Base-by-base conservation (phyloP, 2,329 filamentous ascomycete genomes). In the Monosporascus cannonballus region DNA sequence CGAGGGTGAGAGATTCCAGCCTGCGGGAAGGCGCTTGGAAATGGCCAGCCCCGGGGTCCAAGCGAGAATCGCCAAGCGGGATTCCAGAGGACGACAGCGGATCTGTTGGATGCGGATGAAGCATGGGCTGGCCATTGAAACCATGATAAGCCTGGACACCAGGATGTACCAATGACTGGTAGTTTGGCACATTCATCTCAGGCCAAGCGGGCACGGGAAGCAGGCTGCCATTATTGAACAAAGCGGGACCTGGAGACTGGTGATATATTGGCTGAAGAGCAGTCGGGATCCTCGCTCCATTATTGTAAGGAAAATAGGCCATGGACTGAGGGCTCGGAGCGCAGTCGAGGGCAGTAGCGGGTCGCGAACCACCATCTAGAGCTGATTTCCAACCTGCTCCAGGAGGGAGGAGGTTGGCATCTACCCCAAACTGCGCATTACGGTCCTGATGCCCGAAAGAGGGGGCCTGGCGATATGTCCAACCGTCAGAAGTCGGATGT, bases 141-240 rank as follows among this genome's bases (percentile, higher is more conserved):
- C 63, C 61, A n/a, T 69, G 64, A 53, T 71, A 69, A 17, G 67
- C 62, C 20, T 64, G 55, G 30, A 64, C 66, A 15, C 67, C 64
- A 18, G 68, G 55, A 18, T 65, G 66, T n/a, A 65, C 60, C 39
- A 63, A 61, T 2, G 61, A 55, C 39, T 69, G 66, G 47, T 69
- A 71, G 39, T 62, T 63, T 11, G 67, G 61, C 22, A 67, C 41
- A 41, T 64, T 61, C 4, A 64, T 60, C 24, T 73, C 71, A 27
- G 68, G 68, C 72, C 71, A 75, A 3, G 67, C 56, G 3, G 67
- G 63, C 24, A 67, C 64, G 11, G 71, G 67, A 51, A 69, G 64
- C 54, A 71, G 68, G 15, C 66, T 67, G 17, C 65, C 66, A 22
- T 71, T 69, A 50, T 73, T 71, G 62, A 73, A 75, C 8, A 71